These are phyloP conservation scores for Coffea eugenioides DNA, from an alignment of 257 asterid genomes.

Conservation along the genomic window DNA sequence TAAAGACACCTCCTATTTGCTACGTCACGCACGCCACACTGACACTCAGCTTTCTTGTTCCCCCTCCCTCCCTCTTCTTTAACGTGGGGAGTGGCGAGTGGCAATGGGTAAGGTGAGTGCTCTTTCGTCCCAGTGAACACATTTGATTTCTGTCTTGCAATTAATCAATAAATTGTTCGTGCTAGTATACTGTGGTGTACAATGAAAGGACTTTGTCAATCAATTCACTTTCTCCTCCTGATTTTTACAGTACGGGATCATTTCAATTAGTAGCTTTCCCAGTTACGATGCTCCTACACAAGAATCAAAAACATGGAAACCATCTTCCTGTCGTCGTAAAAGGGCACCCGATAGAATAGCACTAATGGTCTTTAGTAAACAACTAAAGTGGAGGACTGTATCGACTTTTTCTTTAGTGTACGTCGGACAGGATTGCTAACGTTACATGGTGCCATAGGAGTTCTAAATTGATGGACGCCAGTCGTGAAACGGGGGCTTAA, in stretches of 20 bases:
- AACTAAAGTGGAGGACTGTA: too few species aligned
- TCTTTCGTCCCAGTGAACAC: neutral
- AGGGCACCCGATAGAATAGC: neutral
- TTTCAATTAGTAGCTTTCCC: neutral
- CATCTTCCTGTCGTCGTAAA: neutral
- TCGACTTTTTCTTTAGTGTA: too few species aligned
- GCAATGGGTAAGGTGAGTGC: too few species aligned
- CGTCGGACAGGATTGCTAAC: too few species aligned
- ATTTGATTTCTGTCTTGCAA: neutral
- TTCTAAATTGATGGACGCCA: too few species aligned
- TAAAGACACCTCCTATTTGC: conserved; percentile 35
- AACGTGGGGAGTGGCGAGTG: conserved; percentile 14
- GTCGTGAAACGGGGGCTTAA: too few species aligned
- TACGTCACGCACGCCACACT: conserved; percentile 55
- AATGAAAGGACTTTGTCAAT: conserved; percentile 21
- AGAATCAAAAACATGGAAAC: neutral
- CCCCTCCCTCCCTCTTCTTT: conserved; percentile 8
- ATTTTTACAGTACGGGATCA: neutral
- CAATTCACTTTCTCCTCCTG: conserved; percentile 8
- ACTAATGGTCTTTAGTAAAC: neutral
- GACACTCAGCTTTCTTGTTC: conserved; percentile 46
- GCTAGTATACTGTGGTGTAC: neutral
- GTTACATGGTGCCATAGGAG: too few species aligned
- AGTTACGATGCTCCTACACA: neutral
- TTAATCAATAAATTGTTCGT: neutral